phyloP scores from a whole-genome alignment of 179 eudicot species.

The Monotropa hypopitys region DNA sequence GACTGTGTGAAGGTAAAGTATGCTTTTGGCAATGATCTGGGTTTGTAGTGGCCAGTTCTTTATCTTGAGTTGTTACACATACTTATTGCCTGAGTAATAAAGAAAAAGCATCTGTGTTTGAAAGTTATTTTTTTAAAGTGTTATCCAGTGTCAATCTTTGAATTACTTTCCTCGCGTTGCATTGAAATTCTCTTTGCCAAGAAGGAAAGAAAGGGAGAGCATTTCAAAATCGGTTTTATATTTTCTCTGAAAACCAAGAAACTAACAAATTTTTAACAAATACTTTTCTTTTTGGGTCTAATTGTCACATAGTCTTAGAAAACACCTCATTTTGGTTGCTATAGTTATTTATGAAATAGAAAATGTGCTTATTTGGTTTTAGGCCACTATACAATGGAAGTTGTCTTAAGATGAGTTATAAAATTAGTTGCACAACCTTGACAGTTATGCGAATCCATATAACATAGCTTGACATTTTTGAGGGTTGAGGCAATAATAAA shows the following conservation, averaged over 20 bases:
- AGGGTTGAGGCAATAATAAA: background rate
- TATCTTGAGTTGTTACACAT: background rate
- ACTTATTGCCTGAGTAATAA: background rate
- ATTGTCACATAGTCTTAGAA: background rate
- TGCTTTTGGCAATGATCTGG: background rate
- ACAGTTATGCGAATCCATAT: background rate
- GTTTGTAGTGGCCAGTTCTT: background rate
- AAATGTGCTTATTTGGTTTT: background rate
- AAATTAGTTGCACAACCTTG: background rate
- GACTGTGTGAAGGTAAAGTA: constrained; percentile 48
- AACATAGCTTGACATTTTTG: background rate
- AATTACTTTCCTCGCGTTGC: background rate
- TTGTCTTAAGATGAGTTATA: background rate
- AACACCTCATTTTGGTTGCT: background rate
- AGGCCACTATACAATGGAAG: background rate
- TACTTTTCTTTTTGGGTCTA: background rate
- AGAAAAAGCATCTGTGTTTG: background rate
- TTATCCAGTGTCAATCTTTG: background rate
- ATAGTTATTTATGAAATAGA: background rate
- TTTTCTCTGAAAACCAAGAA: background rate
- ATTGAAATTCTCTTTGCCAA: background rate
- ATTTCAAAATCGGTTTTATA: background rate
- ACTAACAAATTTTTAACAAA: background rate
- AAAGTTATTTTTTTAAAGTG: background rate
- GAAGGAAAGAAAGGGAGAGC: background rate